Conservation (phyloP, 345 rosid genomes). For the Melastoma malabathricum region DNA sequence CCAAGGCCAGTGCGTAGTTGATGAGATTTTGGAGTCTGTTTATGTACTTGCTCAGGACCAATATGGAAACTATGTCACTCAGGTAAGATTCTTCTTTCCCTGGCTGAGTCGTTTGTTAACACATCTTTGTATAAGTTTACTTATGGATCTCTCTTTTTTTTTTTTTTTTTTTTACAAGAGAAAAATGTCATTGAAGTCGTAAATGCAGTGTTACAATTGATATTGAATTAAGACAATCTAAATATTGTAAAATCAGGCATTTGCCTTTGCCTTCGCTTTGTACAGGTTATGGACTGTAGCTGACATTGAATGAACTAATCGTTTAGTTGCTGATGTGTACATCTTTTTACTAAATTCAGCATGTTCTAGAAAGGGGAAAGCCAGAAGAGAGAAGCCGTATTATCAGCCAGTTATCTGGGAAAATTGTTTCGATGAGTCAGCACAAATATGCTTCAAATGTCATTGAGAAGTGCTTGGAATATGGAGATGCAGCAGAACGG, state of each 20-base stretch:
- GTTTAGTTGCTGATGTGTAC: neutral
- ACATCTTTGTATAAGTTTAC: no score
- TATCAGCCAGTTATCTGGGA: conserved; percentile 64
- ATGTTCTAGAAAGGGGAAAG: conserved; percentile 85
- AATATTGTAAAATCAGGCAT: no score
- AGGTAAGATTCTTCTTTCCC: conserved; percentile 34
- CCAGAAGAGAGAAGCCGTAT: conserved; percentile 61
- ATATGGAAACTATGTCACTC: conserved; percentile 96
- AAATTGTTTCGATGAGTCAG: conserved; percentile 86
- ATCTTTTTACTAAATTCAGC: conserved; percentile 32
- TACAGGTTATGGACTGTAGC: no score
- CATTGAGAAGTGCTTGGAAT: conserved; percentile 86
- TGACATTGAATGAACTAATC: neutral
- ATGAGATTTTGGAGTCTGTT: conserved; percentile 82
- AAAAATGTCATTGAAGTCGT: no score
- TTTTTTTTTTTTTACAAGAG: neutral
- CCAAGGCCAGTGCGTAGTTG: conserved; percentile 69
- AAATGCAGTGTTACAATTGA: no score
- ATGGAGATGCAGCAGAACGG: conserved; percentile 55
- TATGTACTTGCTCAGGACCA: conserved; percentile 81
- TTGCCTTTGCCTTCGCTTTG: no score
- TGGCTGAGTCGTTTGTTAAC: neutral
- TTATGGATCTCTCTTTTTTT: neutral
- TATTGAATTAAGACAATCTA: no score
- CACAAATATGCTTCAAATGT: conserved; percentile 96